These are phyloP conservation scores for Tolypocladium amazonense DNA, from an alignment of 2,329 filamentous ascomycete species.

Conservation along the genomic window DNA sequence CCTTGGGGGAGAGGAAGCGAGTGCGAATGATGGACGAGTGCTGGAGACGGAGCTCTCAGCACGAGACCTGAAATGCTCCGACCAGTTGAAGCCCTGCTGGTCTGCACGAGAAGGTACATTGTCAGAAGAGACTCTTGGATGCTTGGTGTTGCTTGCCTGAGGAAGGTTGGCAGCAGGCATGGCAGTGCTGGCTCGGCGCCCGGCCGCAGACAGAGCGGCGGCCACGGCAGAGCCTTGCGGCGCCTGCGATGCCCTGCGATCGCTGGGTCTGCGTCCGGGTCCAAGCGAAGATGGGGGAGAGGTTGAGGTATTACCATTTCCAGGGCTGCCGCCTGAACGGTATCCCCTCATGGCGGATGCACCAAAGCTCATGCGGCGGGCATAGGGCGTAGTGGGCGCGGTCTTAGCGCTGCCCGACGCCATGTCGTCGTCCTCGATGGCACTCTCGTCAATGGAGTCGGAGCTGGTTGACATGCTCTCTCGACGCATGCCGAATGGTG, in stretches of 20 bases:
- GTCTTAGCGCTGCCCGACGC: slow-evolving; percentile 38
- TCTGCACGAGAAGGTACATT: slow-evolving; percentile 53
- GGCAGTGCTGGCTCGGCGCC: slow-evolving; percentile 25
- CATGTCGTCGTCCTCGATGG: slow-evolving; percentile 58
- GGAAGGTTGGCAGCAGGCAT: slow-evolving; percentile 20
- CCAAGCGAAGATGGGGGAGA: slow-evolving; percentile 24
- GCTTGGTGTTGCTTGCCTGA: slow-evolving; percentile 51
- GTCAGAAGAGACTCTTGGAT: slow-evolving; percentile 55
- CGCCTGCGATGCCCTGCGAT: slow-evolving; percentile 17
- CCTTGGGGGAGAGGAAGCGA: slow-evolving; percentile 33
- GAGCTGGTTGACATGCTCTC: slow-evolving; percentile 62
- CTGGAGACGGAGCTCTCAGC: slow-evolving; percentile 68
- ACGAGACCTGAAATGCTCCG: slow-evolving; percentile 85
- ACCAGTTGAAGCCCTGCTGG: slow-evolving; percentile 88
- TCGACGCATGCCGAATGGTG: slow-evolving; percentile 45
- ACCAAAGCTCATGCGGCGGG: slow-evolving; percentile 82
- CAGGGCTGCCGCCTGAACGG: slow-evolving; percentile 46
- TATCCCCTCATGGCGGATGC: slow-evolving; percentile 58
- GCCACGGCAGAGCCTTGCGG: slow-evolving; percentile 18
- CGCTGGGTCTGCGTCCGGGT: slow-evolving; percentile 16
- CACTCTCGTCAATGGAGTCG: slow-evolving; percentile 59
- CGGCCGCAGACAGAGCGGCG: slow-evolving; percentile 21
- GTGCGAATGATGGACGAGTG: slow-evolving; percentile 47
- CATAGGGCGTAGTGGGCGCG: slow-evolving; percentile 62
- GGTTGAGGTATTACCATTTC: slow-evolving; percentile 49